Percentiles rank a stretch among this genome's conserved stretches.
These are phyloP conservation scores for Mycena filopes DNA, from an alignment of 768 basidiomycete genomes.

Conservation along the genomic window DNA sequence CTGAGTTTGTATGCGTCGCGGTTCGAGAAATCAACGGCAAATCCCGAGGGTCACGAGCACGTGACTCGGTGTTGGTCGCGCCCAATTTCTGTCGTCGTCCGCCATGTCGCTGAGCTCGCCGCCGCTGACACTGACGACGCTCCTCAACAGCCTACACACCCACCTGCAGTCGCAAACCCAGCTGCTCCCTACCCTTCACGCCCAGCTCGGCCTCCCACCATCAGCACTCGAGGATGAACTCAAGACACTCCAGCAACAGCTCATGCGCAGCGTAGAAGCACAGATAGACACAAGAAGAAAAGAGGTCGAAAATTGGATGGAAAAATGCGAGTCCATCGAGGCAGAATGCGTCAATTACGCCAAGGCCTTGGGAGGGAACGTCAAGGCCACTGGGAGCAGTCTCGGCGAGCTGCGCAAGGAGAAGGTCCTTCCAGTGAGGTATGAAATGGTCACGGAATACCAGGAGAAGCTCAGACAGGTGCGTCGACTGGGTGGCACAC, in stretches of 20 bases:
- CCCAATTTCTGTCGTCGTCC: too few relatives aligned
- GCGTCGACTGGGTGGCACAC: constrained; percentile 38
- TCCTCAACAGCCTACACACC: constrained; percentile 81
- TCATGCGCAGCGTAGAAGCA: constrained; percentile 79
- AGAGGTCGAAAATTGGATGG: constrained; percentile 82
- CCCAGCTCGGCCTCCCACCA: constrained; percentile 84
- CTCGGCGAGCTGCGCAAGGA: constrained; percentile 79
- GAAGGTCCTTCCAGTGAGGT: constrained; percentile 76
- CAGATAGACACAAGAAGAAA: constrained; percentile 76
- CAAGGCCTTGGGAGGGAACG: constrained; percentile 76
- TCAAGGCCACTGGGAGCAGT: constrained; percentile 71
- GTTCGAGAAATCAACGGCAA: too few relatives aligned
- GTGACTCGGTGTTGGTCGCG: too few relatives aligned
- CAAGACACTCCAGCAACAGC: constrained; percentile 73
- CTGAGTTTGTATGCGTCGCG: too few relatives aligned
- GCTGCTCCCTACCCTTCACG: constrained; percentile 82
- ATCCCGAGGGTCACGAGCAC: too few relatives aligned
- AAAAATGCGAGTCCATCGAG: constrained; percentile 70
- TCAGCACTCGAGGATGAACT: constrained; percentile 87
- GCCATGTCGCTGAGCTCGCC: constrained; percentile 27
- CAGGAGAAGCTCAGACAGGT: constrained; percentile 87
- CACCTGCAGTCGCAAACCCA: constrained; percentile 86
- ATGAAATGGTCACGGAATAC: constrained; percentile 72
- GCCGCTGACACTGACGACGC: constrained; percentile 60
- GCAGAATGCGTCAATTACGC: constrained; percentile 73